Evolutionary conservation across 2,329 filamentous ascomycete genomes (phyloP).

Genomic region (Polytolypa hystricis): DNA sequence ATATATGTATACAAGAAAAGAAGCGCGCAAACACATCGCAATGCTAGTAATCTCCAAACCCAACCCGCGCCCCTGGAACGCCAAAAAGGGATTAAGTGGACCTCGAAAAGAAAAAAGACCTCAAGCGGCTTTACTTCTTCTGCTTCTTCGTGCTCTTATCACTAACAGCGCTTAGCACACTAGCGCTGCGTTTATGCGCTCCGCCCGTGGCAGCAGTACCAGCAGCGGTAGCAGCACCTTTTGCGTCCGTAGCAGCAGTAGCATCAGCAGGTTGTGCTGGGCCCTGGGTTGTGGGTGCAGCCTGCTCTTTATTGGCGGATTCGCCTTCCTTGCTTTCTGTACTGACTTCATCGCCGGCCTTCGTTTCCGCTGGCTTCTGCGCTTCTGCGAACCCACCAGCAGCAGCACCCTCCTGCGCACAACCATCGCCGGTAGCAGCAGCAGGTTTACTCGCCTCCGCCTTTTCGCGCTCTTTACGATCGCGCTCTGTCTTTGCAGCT

Average conservation of each 20-base stretch:
- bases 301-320: background rate
- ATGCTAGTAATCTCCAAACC: too few species aligned
- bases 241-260: conserved; percentile 6
- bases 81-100: too few species aligned
- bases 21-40: too few species aligned
- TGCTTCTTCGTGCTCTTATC: conserved; percentile 46
- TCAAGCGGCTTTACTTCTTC: conserved; percentile 31
- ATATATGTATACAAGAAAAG: too few species aligned
- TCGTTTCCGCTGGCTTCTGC: background rate
- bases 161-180: conserved; percentile 61
- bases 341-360: background rate
- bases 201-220: conserved; percentile 7
- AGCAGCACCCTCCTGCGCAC: conserved; percentile 21
- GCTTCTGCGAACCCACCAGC: background rate
- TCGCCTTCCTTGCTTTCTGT: background rate
- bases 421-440: conserved; percentile 18
- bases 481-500: conserved; percentile 30
- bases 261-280: too few species aligned
- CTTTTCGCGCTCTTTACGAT: conserved; percentile 24
- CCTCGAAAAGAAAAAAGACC: too few species aligned
- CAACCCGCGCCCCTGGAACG: too few species aligned
- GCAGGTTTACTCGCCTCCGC: conserved; percentile 17
- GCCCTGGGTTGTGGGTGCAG: too few species aligned
- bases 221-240: conserved; percentile 10
- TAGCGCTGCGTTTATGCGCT: conserved; percentile 67